Evolutionary conservation across 1,139 yeast species (phyloP).

Genomic region (Pichia sp.): DNA sequence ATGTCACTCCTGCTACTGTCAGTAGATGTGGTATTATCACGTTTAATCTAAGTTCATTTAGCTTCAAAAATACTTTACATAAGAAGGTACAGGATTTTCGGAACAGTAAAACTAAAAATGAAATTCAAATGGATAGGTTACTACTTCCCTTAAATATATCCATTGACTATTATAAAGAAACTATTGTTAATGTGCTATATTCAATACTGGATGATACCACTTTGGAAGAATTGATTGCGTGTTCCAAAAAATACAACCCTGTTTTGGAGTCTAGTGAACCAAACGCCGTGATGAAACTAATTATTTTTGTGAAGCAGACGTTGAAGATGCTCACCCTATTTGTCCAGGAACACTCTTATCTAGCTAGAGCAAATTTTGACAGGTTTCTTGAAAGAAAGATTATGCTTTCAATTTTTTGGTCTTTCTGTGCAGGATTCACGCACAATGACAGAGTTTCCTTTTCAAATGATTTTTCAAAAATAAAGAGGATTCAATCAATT

Average conservation of each 20-base stretch:
- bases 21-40: slow-evolving; percentile 91
- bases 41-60: slow-evolving; percentile 33
- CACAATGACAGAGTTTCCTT: slow-evolving; percentile 34
- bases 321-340: slow-evolving; percentile 26
- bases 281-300: not conserved
- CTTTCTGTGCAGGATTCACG: slow-evolving; percentile 57
- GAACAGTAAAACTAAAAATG: slow-evolving; percentile 17
- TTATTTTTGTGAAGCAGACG: not conserved
- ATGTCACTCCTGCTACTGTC: slow-evolving; percentile 86
- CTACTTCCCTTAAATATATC: slow-evolving; percentile 4
- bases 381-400: slow-evolving; percentile 33
- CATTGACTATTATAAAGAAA: slow-evolving; percentile 8
- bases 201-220: slow-evolving; percentile 1
- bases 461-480: slow-evolving; percentile 25
- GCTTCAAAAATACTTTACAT: too few relatives aligned
- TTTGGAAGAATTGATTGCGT: too few relatives aligned
- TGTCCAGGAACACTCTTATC: slow-evolving; percentile 11
- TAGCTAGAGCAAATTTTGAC: slow-evolving; percentile 21
- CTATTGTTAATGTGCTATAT: not conserved
- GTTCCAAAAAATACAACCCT: not conserved
- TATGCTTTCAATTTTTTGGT: slow-evolving; percentile 49
- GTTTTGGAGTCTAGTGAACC: not conserved
- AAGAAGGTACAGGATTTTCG: slow-evolving; percentile 9
- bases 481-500: slow-evolving; percentile 19
- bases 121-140: slow-evolving; percentile 16